Evolutionary conservation across 306 rosid genomes (phyloP), one percentile per base, ranked within the genome.

Genomic region (Carpinus viminea): DNA sequence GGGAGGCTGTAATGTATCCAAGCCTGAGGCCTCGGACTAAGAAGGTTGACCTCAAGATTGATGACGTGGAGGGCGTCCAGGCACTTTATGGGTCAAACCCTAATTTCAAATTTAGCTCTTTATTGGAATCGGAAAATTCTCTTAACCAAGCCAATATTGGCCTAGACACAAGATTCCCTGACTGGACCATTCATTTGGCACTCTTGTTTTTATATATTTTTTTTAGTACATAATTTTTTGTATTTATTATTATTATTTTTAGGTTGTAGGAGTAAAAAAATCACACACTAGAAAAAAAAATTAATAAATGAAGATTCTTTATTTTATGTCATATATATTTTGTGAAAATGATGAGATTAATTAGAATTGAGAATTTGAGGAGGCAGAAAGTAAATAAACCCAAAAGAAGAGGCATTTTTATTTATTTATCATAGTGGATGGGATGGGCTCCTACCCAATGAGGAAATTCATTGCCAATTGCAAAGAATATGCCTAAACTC

Each of bases 41-140:
- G 83, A 93, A 91, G 60, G 89, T 93, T 41, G 93, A 91, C 69
- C 81, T 95, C 28, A 84, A 71, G 18, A 79, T 93, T 15, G 99
- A 95, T 86, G 99, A 95, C 88, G 98, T 95, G 83, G 87, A 71
- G 38, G 99, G 99, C 0, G 93, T 93, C 41, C 99, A 95, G 71
- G 88, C 93, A 6, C 80, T 95, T 47, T 95, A 95, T 38, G 99
- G 98, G 53, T 85, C 97, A 12, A 95, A 95, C 15, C 98, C 98
- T 4, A 91, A 94, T 59, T 94, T 94, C 76, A 84, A 79, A 31
- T 70, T 87, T 17, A 60, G 87, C 70, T 76, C 97, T 7, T 78
- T 91, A 46, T 76, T 92, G 46, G 86, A 88, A 75, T 87, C 92
- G 41, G 86, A 86, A 41, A 82, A 87, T 74, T 86, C 88, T 3